A percentile compares a stretch with the other conserved stretches of the same genome.
These are phyloP conservation scores for Trypanosoma conorhini DNA, from an alignment of 208 protist species.

Conservation along the genomic window DNA sequence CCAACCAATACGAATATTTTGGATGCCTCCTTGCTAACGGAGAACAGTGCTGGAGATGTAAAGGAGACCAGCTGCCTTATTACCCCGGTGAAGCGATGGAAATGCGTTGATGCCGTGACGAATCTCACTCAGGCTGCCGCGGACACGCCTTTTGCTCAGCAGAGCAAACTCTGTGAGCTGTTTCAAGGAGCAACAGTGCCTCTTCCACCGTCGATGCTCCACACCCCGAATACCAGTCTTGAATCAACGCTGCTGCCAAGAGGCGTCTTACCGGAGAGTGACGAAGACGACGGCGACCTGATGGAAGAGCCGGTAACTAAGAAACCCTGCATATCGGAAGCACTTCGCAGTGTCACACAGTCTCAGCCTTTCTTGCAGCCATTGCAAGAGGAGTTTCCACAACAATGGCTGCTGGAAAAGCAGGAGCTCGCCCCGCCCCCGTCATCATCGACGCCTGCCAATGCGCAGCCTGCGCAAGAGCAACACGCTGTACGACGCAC, in stretches of 20 bases:
- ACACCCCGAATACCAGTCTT: slow-evolving; percentile 8
- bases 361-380: not conserved
- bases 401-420: slow-evolving; percentile 1
- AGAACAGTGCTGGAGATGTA: slow-evolving; percentile 7
- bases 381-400: not conserved
- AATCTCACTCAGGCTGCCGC: not conserved
- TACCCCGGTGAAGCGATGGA: slow-evolving; percentile 1
- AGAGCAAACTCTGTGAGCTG: slow-evolving; percentile 5
- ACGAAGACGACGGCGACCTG: slow-evolving; percentile 31
- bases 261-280: slow-evolving; percentile 43
- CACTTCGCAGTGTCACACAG: not conserved
- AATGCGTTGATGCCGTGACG: not conserved
- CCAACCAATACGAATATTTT: not conserved
- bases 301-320: not conserved
- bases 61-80: slow-evolving; percentile 12
- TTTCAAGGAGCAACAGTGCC: slow-evolving; percentile 14
- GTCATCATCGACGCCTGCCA: not conserved
- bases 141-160: not conserved
- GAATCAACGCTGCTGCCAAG: slow-evolving; percentile 14
- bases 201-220: not conserved
- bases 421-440: slow-evolving; percentile 4
- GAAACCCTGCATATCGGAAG: not conserved
- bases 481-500: not conserved
- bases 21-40: slow-evolving; percentile 6
- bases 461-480: not conserved